Evolutionary conservation across 768 basidiomycete species (phyloP), one percentile per base, ranked within the genome.

Genomic region (Fomitopsis serialis): DNA sequence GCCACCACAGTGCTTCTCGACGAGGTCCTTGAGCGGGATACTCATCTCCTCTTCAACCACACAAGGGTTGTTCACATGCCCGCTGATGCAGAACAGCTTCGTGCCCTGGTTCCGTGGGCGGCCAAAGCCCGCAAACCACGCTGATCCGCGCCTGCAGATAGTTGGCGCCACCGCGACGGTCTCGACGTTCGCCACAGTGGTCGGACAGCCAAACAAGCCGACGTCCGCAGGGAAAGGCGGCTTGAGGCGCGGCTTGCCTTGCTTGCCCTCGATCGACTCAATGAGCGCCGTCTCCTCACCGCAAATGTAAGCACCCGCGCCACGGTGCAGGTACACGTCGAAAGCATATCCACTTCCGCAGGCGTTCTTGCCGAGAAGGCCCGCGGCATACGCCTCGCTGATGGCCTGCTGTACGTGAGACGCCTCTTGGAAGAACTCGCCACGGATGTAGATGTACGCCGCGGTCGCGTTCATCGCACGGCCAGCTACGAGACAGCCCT

Each of bases 11-110:
- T 99, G 96, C 74, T 93, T 96, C 72, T 98, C 96, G 49, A 99
- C 70, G 50, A 98, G 76, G 45, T 99, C 96, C 70, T 87, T 86
- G 58, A 98, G 70, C 9, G 95, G 93, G 46, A 98, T 98, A 58
- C 89, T 91, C 96, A 98, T 99, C 77, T 98, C 96, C 71, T 99
- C 96, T 74, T 99, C 96, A 23, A 99, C 81, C 19, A 97, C 93
- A 67, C 92, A 96, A 1, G 96, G 96, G 70, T 96, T 97, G 74
- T 98, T 98, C 61, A 98, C 96, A 63, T 98, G 96, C 0, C 96
- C 96, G 46, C 88, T 91, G 62, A 99, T 88, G 71, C 96, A 98
- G 74, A 84, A 98, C 15, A 98, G 72, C 73, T 99, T 99, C n/a
- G 94, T 97, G 7, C 95, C 96, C 65, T 91, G 84, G 69, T 99